phyloP scores from a whole-genome alignment of 2,329 filamentous ascomycete genomes.

The Clonostachys rosea region DNA sequence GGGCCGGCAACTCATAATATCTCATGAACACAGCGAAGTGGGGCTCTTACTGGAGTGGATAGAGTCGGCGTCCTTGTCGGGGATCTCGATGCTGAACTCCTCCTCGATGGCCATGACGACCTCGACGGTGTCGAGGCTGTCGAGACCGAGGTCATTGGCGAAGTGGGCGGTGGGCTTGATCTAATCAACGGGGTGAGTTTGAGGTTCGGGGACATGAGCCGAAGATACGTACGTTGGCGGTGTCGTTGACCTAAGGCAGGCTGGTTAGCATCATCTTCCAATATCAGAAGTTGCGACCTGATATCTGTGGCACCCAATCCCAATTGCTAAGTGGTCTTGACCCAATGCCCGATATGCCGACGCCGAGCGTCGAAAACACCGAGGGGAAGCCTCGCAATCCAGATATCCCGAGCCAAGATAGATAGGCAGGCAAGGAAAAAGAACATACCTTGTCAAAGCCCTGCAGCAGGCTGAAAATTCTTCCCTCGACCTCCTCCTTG shows the following conservation, averaged over 20 bases:
- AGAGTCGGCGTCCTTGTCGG: constrained; percentile 91
- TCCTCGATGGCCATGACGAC: constrained; percentile 99
- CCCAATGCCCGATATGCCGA: no score
- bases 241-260: constrained; percentile 58
- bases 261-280: no score
- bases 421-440: constrained; percentile 18
- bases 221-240: constrained; percentile 48
- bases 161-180: constrained; percentile 85
- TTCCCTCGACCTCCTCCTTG: constrained; percentile 81
- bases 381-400: no score
- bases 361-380: no score
- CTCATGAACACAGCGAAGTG: neutral
- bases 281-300: no score
- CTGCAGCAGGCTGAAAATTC: constrained; percentile 88
- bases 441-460: constrained; percentile 82
- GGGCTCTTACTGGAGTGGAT: constrained; percentile 81
- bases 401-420: neutral
- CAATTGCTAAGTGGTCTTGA: no score
- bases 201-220: constrained; percentile 3
- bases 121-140: constrained; percentile 97
- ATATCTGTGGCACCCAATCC: no score
- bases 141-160: constrained; percentile 92
- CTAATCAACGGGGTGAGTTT: constrained; percentile 38
- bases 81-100: constrained; percentile 88
- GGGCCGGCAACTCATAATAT: no score